Evolutionary conservation across 371 early-diverging fungal genomes (phyloP).

Genomic region (Catenaria anguillulae): DNA sequence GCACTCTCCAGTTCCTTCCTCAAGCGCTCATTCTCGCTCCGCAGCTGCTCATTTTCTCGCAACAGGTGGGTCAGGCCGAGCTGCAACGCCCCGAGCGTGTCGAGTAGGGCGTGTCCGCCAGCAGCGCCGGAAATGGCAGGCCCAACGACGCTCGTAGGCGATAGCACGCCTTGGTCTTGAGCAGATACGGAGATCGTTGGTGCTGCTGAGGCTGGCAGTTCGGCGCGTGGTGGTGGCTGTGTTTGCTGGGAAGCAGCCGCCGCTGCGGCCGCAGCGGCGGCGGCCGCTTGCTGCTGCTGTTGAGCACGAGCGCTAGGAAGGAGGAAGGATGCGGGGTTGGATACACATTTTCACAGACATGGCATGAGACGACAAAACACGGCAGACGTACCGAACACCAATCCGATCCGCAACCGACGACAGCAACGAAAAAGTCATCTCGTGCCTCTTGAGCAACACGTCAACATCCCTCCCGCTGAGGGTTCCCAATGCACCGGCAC

Average conservation of each 20-base stretch:
- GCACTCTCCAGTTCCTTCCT: neutral
- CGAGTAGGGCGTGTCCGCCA: neutral
- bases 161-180: too few species aligned
- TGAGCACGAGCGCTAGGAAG: neutral
- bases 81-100: neutral
- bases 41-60: neutral
- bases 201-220: neutral
- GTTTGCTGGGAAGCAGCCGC: neutral
- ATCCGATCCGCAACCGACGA: neutral
- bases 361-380: too few species aligned
- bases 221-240: too few species aligned
- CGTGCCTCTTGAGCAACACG: neutral
- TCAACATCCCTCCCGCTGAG: neutral
- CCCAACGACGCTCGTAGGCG: too few species aligned
- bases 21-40: neutral
- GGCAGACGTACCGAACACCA: too few species aligned
- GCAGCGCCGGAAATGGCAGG: too few species aligned
- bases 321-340: too few species aligned
- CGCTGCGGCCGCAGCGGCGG: neutral
- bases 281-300: neutral
- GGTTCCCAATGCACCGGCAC: too few species aligned
- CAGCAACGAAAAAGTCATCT: neutral
- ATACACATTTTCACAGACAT: too few species aligned
- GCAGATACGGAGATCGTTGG: neutral
- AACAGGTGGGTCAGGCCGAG: neutral